phyloP scores from a whole-genome alignment of 768 basidiomycete species.

The Pleurotus platypus region DNA sequence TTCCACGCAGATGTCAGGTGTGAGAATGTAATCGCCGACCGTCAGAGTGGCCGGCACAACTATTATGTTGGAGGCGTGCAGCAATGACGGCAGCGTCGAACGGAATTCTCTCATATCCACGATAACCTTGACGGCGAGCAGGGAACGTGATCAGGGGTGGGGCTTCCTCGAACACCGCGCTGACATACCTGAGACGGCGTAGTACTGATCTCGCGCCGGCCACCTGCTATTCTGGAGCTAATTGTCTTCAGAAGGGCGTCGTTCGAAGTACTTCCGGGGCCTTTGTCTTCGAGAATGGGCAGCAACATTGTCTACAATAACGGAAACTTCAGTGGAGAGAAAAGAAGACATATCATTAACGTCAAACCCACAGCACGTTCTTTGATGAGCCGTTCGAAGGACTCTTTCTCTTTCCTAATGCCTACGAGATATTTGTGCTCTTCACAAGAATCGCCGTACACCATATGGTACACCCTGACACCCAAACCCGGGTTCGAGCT shows the following conservation, averaged over 20 bases:
- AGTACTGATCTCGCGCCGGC: slow-evolving; percentile 59
- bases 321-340: background rate
- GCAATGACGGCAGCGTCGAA: slow-evolving; percentile 83
- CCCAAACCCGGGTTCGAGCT: slow-evolving; percentile 78
- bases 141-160: background rate
- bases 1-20: slow-evolving; percentile 95
- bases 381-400: slow-evolving; percentile 88
- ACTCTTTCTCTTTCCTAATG: slow-evolving; percentile 87
- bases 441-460: slow-evolving; percentile 91
- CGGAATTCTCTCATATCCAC: slow-evolving; percentile 98
- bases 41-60: slow-evolving; percentile 91
- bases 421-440: slow-evolving; percentile 94
- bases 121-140: slow-evolving; percentile 58
- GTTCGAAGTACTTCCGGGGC: slow-evolving; percentile 32
- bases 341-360: background rate
- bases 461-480: slow-evolving; percentile 91
- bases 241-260: slow-evolving; percentile 77
- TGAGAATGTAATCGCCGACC: slow-evolving; percentile 94
- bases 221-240: slow-evolving; percentile 83
- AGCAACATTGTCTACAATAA: slow-evolving; percentile 79
- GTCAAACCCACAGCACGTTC: slow-evolving; percentile 74
- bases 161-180: background rate
- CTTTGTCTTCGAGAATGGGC: slow-evolving; percentile 67
- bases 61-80: slow-evolving; percentile 77
- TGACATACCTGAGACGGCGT: slow-evolving; percentile 60